Evolutionary conservation across 148 eudicot genomes (phyloP), one percentile per base, ranked within the genome.

Genomic region (Rheum nobile): DNA sequence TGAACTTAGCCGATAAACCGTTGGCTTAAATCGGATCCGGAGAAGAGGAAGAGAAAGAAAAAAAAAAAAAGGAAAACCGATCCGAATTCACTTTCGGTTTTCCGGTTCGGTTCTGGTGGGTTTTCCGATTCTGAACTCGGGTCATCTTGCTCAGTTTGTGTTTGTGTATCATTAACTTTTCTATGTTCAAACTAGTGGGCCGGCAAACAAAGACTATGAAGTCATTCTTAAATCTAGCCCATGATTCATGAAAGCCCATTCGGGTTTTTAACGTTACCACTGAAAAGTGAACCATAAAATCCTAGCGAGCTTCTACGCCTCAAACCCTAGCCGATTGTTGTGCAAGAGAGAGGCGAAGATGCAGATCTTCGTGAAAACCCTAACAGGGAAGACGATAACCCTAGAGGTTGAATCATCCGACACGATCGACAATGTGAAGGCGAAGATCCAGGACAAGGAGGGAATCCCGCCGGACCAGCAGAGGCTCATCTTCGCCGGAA

Each of bases 321-420:
- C 35, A 61, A 61, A 61, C 67, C 67, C 67, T 61, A 61, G 67
- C 67, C 67, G 63, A 48, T 9, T 4, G 8, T 17, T 24, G 29
- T n/a, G 31, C 28, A 3, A 61, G 17, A 28, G 67, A 61, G 67
- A 61, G 67, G 12, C 39, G 24, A 67, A 34, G 50, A 71, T 71
- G 73, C 73, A 71, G 50, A 71, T 71, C 73, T 71, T 71, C 73
- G 73, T 71, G 73, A 72, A 72, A 72, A 72, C 73, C 73, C 73
- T 71, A 39, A 71, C 73, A 50, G 73, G 73, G 46, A 71, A 71
- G 73, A 71, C 73, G 34, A 71, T 71, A 4, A 71, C 73, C 47
- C 73, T 71, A 21, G 73, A 71, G 73, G 73, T 71, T 21, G 73
- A 71, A 4, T 71, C 73, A 17, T 71, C 73, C 16, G 73, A 71